Conservation (phyloP, 352 stramenopile genomes). For the Globisporangium megalacanthum region DNA sequence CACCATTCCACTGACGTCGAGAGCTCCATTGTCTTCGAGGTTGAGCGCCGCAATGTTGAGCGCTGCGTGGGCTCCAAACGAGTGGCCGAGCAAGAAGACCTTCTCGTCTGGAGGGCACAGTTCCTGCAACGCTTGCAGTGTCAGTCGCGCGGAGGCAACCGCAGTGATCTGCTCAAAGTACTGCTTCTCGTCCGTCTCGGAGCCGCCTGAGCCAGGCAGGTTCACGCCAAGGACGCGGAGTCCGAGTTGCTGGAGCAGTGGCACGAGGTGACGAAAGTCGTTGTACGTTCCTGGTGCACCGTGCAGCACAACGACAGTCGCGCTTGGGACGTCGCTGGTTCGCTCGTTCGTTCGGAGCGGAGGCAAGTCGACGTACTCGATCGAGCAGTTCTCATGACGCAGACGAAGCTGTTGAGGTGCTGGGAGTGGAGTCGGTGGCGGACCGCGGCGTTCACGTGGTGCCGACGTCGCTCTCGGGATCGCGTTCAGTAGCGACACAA, state of each 20-base stretch:
- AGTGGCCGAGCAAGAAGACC: conserved; percentile 45
- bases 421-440: conserved; percentile 9
- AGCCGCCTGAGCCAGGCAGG: conserved; percentile 31
- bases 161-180: conserved; percentile 31
- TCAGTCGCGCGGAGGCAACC: conserved; percentile 22
- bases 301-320: conserved; percentile 38
- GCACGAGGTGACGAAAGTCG: conserved; percentile 36
- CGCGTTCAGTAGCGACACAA: conserved; percentile 9
- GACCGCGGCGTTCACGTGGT: conserved; percentile 6
- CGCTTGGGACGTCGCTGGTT: neutral
- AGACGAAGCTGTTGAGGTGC: conserved; percentile 7
- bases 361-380: conserved; percentile 18
- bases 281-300: conserved; percentile 34
- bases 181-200: conserved; percentile 17
- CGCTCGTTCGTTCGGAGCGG: neutral
- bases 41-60: conserved; percentile 43
- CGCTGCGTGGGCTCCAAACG: conserved; percentile 43
- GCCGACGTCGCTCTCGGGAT: conserved; percentile 7
- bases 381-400: neutral
- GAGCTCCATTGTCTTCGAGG: neutral
- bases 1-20: conserved; percentile 28
- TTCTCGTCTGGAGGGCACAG: conserved; percentile 22
- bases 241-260: conserved; percentile 12
- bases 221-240: conserved; percentile 29
- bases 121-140: conserved; percentile 21